Base-by-base conservation (phyloP, 2,329 filamentous ascomycete genomes). In the Didymella glomerata region DNA sequence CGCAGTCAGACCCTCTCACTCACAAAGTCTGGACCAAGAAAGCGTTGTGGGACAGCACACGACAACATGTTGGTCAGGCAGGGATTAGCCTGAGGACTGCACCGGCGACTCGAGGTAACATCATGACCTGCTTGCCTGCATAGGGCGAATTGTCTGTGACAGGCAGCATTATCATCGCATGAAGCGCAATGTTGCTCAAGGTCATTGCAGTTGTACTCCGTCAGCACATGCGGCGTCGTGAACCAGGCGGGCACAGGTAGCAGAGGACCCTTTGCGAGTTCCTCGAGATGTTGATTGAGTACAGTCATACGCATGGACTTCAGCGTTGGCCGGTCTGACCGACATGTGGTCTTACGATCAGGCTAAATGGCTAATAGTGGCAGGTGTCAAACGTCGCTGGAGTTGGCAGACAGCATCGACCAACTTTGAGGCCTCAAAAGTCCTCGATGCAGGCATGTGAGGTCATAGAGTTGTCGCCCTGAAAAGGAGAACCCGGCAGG, bases 41-140 rank as follows among this genome's bases (percentile, higher is more conserved):
- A 14, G 36, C 27, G 54, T 66, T 60, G 65, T 70, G 68, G 56
- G 65, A 70, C 66, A 61, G 58, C 54, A 52, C 66, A 48, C 34
- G 41, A 36, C 20, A 45, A 20, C 20, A 24, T 46, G 50, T 50
- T 13, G 24, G 32, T n/a, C 40, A 32, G 44, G 32, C 56, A 41
- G 41, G 47, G 56, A 47, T 46, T 36, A 32, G 46, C 50, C 24
- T 51, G 41, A 42, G 9, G 9, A 25, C 9, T n/a, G 25, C 18
- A 42, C 25, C 32, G 56, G 25, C 47, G 28, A 41, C 27, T 44
- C 5, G 40, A 40, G 40, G 32, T 40, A 50, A 34, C 32, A 45
- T 50, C 34, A 42, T 7, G 27, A 34, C 25, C 36, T 34, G 34
- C 24, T 30, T 42, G 52, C 13, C 40, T 27, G 22, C 9, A 14